phyloP scores from a whole-genome alignment of 345 rosid genomes.

The Ceriops tagal region DNA sequence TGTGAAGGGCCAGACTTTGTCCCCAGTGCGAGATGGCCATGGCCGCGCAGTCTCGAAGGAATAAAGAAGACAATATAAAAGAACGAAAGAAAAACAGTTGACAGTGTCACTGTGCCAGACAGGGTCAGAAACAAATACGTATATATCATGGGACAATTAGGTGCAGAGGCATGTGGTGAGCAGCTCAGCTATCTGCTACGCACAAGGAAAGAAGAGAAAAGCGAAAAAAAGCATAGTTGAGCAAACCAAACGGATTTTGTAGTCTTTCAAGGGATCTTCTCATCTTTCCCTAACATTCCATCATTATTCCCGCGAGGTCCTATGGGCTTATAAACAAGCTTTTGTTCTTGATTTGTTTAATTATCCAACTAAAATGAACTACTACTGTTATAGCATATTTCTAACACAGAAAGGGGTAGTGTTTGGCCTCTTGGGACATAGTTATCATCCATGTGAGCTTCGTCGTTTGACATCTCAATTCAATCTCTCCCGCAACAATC shows the following conservation, averaged over 20 bases:
- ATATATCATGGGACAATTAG: constrained; percentile 5
- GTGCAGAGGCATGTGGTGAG: constrained; percentile 53
- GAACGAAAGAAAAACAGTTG: constrained; percentile 16
- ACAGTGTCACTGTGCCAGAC: constrained; percentile 7
- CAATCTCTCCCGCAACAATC: no score
- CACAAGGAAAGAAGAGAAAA: constrained; percentile 11
- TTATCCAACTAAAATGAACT: not conserved
- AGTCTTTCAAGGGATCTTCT: constrained; percentile 80
- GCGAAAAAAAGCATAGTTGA: constrained; percentile 34
- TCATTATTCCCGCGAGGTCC: constrained; percentile 42
- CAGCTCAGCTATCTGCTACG: constrained; percentile 33
- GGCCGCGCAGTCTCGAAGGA: not conserved
- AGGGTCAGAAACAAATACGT: not conserved
- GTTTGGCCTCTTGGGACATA: no score
- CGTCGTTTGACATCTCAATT: no score
- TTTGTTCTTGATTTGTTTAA: constrained; percentile 6
- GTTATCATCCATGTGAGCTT: no score
- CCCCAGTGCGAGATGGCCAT: constrained; percentile 22
- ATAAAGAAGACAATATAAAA: not conserved
- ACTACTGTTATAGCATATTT: no score
- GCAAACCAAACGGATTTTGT: constrained; percentile 76
- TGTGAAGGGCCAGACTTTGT: constrained; percentile 37
- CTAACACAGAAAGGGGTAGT: no score
- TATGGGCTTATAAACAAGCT: not conserved
- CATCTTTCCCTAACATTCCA: constrained; percentile 37